Evolutionary conservation across 495 filamentous ascomycete species (phyloP).

Genomic region (Aspergillus cristatus): DNA sequence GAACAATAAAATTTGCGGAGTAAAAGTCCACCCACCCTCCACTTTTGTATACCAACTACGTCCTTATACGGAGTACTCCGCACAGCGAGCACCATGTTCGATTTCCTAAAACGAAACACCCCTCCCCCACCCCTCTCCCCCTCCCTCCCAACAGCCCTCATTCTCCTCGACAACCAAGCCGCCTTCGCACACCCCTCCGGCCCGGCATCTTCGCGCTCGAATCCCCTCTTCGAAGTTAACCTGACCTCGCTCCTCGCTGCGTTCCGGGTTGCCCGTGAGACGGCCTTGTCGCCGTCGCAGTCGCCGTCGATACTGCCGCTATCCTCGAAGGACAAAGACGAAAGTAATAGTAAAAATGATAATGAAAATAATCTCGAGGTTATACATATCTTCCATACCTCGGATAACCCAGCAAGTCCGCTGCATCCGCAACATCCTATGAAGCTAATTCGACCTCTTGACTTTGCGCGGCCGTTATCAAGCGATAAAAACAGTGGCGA

Average conservation of each 20-base stretch:
- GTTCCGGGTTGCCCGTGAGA: slow-evolving; percentile 24
- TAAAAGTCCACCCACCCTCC: too few species aligned
- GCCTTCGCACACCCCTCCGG: slow-evolving; percentile 42
- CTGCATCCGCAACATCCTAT: slow-evolving; percentile 24
- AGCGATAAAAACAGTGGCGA: too few species aligned
- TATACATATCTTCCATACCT: slow-evolving; percentile 41
- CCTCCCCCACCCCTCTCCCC: slow-evolving; percentile 9
- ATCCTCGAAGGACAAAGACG: too few species aligned
- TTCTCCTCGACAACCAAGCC: slow-evolving; percentile 51
- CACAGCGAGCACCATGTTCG: too few species aligned
- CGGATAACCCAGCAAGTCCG: slow-evolving; percentile 17
- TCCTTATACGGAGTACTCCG: too few species aligned
- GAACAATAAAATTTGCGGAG: too few species aligned
- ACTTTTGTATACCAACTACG: too few species aligned
- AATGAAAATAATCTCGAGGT: slow-evolving; percentile 17
- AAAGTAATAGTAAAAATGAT: too few species aligned
- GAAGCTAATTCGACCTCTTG: slow-evolving; percentile 24
- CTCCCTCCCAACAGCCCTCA: slow-evolving; percentile 35
- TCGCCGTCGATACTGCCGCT: too few species aligned
- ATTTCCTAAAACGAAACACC: too few species aligned
- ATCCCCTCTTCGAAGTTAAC: slow-evolving; percentile 37
- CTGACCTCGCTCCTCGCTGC: slow-evolving; percentile 28
- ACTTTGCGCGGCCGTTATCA: slow-evolving; percentile 24
- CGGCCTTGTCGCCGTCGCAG: neutral
- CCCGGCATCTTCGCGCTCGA: slow-evolving; percentile 23